Evolutionary conservation across 2,329 filamentous ascomycete species (phyloP), one percentile per base, ranked within the genome.

Genomic region (Aspergillus glaucus): DNA sequence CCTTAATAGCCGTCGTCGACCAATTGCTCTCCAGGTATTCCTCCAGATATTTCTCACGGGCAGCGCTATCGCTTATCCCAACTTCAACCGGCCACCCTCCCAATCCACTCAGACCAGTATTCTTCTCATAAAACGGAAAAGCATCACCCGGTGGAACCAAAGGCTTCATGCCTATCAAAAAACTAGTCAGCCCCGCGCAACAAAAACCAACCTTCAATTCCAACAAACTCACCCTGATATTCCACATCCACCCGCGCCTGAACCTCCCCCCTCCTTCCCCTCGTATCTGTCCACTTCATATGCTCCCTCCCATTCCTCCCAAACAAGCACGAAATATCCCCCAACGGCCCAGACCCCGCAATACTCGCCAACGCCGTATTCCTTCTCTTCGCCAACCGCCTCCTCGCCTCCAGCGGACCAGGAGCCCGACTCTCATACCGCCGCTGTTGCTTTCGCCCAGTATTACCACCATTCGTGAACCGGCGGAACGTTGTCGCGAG

Each of bases 371-470:
- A 59, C 15, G 69, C 72, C 46, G 72, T 78, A 68, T 82, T 81
- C 46, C 75, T 73, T 47, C 81, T 72, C 63, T 75, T 81, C 2
- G 78, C 70, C 42, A 76, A 68, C 46, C 81, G 71, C 59, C 75
- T 73, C 52, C 77, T 75, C 42, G 81, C 80, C 65, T 85, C 81
- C 68, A 84, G 69, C 59, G 81, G 81, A 2, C 81, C 81, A 9
- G 81, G 81, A 3, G 82, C 77, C 54, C 75, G 74, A 69, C 80
- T 82, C 55, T 78, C 80, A 75, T 80, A 71, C 53, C 80, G 75
- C 59, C 73, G 71, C n/a, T 43, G 41, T 21, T 43, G 41, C 14
- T 19, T 40, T 50, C 75, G 72, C 37, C 66, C 26, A 12, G 26
- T 4, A 4, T 2, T 30, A 12, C 26, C 26, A 30, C 26, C 61